These are phyloP conservation scores for Sporothrix globosa DNA, from an alignment of 2,329 filamentous ascomycete genomes.

Conservation along the genomic window DNA sequence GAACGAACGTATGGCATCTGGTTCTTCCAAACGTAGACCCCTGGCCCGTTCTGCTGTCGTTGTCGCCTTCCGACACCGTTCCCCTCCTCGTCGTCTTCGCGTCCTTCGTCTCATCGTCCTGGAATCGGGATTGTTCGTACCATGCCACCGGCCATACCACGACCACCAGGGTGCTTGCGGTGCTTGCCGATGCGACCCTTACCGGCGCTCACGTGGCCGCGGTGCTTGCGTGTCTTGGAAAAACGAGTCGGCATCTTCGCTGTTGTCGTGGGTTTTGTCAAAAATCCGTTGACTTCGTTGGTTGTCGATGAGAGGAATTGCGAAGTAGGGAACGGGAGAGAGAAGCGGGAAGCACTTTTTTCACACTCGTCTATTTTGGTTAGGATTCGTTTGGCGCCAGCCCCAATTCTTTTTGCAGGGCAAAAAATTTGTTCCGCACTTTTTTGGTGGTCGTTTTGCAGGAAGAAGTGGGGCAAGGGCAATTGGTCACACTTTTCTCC, in stretches of 20 bases:
- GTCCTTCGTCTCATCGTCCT: neutral
- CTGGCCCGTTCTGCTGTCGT: no score
- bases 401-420: slow-evolving; percentile 13
- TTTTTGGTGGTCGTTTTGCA: slow-evolving; percentile 26
- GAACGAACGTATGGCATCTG: neutral
- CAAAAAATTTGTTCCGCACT: slow-evolving; percentile 28
- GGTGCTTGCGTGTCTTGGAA: slow-evolving; percentile 79
- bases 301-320: slow-evolving; percentile 23
- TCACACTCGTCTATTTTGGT: slow-evolving; percentile 19
- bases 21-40: neutral
- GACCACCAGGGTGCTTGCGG: slow-evolving; percentile 84
- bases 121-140: slow-evolving; percentile 31
- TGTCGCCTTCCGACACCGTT: neutral
- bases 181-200: slow-evolving; percentile 99
- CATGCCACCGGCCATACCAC: slow-evolving; percentile 88
- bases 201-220: slow-evolving; percentile 97
- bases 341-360: slow-evolving; percentile 21
- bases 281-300: slow-evolving; percentile 32
- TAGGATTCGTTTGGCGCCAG: slow-evolving; percentile 17
- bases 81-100: neutral
- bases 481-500: neutral
- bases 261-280: slow-evolving; percentile 32
- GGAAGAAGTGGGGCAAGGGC: slow-evolving; percentile 10
- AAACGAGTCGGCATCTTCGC: slow-evolving; percentile 66
- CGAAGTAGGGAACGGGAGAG: slow-evolving; percentile 1